These are phyloP conservation scores for Lepiota subincarnata DNA, from an alignment of 768 basidiomycete genomes.

Conservation along the genomic window DNA sequence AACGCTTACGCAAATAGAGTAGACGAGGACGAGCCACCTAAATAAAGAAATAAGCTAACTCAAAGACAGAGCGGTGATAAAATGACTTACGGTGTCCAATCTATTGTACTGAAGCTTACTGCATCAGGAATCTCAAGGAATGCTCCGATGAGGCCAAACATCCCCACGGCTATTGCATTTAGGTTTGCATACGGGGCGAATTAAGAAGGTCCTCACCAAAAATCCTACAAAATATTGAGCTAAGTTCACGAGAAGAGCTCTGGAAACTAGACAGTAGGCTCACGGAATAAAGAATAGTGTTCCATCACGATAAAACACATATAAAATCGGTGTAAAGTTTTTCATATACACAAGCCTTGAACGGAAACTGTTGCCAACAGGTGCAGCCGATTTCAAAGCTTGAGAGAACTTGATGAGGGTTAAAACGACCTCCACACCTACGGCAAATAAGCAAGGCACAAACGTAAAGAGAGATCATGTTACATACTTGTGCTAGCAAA, in stretches of 20 bases:
- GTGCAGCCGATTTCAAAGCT: not conserved
- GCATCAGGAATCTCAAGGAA: too few species aligned
- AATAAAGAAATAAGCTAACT: not conserved
- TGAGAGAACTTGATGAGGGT: not conserved
- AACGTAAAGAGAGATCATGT: too few species aligned
- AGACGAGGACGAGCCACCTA: not conserved
- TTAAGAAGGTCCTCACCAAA: not conserved
- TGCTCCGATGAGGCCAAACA: too few species aligned
- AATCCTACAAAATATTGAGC: not conserved
- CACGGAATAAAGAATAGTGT: constrained; percentile 2
- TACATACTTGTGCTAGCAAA: too few species aligned
- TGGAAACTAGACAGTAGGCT: too few species aligned
- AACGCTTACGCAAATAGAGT: not conserved
- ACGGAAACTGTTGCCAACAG: not conserved
- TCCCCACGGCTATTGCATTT: too few species aligned
- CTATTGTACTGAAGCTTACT: not conserved
- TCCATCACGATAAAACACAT: not conserved
- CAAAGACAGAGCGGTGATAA: too few species aligned
- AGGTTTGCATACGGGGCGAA: too few species aligned
- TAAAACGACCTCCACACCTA: not conserved
- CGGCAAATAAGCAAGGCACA: too few species aligned
- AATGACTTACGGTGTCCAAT: not conserved
- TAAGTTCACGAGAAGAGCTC: not conserved
- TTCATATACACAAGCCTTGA: not conserved
- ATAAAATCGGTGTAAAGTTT: not conserved